Base-by-base conservation (phyloP, 2,329 filamentous ascomycete genomes). In the Monilinia aucupariae region DNA sequence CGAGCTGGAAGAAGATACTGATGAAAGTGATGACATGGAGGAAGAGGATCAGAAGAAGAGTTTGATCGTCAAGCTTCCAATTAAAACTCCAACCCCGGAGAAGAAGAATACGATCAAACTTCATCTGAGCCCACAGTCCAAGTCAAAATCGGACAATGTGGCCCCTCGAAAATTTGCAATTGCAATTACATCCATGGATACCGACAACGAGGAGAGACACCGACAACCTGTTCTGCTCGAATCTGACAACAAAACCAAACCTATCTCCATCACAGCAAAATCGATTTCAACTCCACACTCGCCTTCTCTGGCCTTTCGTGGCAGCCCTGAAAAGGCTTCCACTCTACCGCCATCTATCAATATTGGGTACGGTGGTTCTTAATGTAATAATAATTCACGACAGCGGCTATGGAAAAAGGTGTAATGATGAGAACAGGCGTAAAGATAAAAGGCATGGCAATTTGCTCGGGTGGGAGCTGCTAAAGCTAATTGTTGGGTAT, bases 1-100 rank as follows among this genome's bases (percentile, higher is more conserved):
- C 9, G 85, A 87, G 3, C 78, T 79, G 5, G 83, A 84, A 37
- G 80, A 84, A 1, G 79, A 82, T 20, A 68, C 67, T 13, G 72
- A 72, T 37, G 75, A 72, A 25, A 72, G 73, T 34, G 77, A 77
- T 30, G 78, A 80, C 39, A 74, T 60, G 72, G 78, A 78, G 13
- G 82, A 86, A 47, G 82, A 74, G n/a, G 74, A 82, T 27, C 80
- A 82, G 15, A 73, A 82, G 79, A 66, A 72, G 13, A 90, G 85
- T 68, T 80, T 93, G 48, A 82, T 96, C 58, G 88, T 96, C 63
- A 92, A 90, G 73, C 80, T 96, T 17, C 80, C 81, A 8, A 75
- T 86, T 45, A 73, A 72, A 48, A 72, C 70, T 10, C 72, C 72
- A 48, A 73, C 70, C 8, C 73, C 73, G 25, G 73, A 74, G 60